A percentile compares a stretch with the other conserved stretches of the same genome.
Evolutionary conservation across 179 eudicot species (phyloP).

Genomic region (Sideroxylon spinosum): DNA sequence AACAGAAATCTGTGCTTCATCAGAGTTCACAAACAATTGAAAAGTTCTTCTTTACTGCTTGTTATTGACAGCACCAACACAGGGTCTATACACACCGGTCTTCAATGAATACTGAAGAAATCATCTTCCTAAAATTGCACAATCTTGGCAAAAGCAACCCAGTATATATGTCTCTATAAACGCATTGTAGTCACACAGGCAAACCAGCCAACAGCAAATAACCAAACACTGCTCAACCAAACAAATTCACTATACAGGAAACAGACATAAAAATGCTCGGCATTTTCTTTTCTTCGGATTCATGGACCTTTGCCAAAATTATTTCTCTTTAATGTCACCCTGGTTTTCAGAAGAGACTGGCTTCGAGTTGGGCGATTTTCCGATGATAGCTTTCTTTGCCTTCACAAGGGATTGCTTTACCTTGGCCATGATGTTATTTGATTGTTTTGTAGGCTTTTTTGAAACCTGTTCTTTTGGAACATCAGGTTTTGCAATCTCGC

Average conservation of each 20-base stretch:
- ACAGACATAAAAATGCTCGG: background rate
- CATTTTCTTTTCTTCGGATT: background rate
- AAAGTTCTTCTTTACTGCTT: conserved; percentile 9
- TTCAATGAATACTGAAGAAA: background rate
- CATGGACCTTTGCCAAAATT: background rate
- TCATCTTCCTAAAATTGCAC: background rate
- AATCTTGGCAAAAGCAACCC: background rate
- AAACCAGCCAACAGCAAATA: conserved; percentile 2
- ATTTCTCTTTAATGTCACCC: conserved; percentile 45
- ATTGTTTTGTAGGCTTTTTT: conserved; percentile 55
- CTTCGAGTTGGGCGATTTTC: conserved; percentile 69
- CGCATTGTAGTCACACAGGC: conserved; percentile 5
- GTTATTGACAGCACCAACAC: conserved; percentile 14
- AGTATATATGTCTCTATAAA: conserved; percentile 6
- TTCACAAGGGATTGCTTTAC: conserved; percentile 78
- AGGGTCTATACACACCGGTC: conserved; percentile 4
- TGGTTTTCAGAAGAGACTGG: conserved; percentile 49
- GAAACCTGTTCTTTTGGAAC: conserved; percentile 37
- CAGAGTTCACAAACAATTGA: conserved; percentile 9
- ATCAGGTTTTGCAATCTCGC: conserved; percentile 18
- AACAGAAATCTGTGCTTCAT: conserved; percentile 4
- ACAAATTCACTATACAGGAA: conserved; percentile 6
- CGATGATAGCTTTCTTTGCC: conserved; percentile 80
- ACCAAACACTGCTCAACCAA: background rate
- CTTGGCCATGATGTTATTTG: conserved; percentile 58